Base-by-base conservation (phyloP, 495 filamentous ascomycete genomes). In the Penicillium dipodomyicola region DNA sequence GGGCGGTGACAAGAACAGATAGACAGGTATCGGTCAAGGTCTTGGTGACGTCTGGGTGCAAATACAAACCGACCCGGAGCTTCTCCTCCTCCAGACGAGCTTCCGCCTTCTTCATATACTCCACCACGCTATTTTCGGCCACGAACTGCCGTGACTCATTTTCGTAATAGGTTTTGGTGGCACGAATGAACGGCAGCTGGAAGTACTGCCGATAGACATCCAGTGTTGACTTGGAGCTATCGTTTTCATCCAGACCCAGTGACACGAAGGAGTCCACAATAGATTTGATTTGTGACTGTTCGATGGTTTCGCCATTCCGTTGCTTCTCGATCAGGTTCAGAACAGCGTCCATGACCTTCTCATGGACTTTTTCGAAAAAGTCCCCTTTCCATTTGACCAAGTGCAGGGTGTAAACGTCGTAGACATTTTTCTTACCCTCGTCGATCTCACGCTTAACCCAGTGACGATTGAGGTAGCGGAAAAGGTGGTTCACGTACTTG, bases 91-190 rank as follows among this genome's bases (percentile, higher is more conserved):
- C 80, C 44, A 99, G 73, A n/a, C 94, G 85, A 19, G 85, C 74
- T 72, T 97, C 95, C 15, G 94, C 95, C 78, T 99, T 99, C 80
- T 97, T 97, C 95, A 97, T 97, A 73, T 97, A 99, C 67, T 99
- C 94, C 29, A 99, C 92, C 7, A 97, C 92, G 61, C 89, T 96
- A 66, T 99, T 99, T 67, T 97, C 93, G 8, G 91, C 87, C 10
- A 97, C 86, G 67, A 97, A 99, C 63, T 89, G 87, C 57, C 91
- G 88, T 52, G 92, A 97, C 67, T 99, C 94, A 40, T 87, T 87
- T 59, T 92, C 81, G 68, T 97, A 99, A 72, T 96, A 97, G 6
- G 73, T 68, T 59, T 79, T 83, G 10, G 94, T 99, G 6, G 91
- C 91, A 4, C 82, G 80, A 50, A 99, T 83, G 82, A 93, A 99